Evolutionary conservation across 176 grass and related monocot genomes (phyloP).

Genomic region (Phoenix dactylifera): DNA sequence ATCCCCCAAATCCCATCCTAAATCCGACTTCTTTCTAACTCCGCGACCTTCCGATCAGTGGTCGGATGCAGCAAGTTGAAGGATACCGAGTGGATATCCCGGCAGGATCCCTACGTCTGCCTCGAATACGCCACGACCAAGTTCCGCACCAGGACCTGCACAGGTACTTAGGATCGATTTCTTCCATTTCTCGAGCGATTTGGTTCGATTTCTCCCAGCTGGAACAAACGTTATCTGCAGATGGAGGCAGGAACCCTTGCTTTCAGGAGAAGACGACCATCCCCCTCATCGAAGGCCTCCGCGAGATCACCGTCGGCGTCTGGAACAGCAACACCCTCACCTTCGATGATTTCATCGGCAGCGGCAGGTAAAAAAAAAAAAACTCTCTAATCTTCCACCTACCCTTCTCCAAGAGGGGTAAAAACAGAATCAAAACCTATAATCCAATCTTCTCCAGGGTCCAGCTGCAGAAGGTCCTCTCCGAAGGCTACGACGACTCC

Average conservation of each 20-base stretch:
- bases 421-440: neutral
- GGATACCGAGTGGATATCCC: constrained; percentile 72
- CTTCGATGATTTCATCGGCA: constrained; percentile 61
- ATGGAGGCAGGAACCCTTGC: constrained; percentile 68
- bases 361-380: constrained; percentile 36
- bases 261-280: constrained; percentile 80
- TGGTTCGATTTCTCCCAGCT: neutral
- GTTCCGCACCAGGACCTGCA: constrained; percentile 72
- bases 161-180: constrained; percentile 20
- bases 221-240: constrained; percentile 15
- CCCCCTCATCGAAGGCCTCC: constrained; percentile 76
- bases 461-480: constrained; percentile 64
- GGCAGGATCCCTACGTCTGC: constrained; percentile 87
- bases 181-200: too few relatives aligned
- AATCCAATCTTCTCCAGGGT: constrained; percentile 33
- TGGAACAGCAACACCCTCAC: constrained; percentile 86
- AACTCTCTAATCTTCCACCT: too few relatives aligned
- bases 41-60: constrained; percentile 17
- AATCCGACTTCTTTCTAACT: neutral
- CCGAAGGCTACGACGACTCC: constrained; percentile 61
- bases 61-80: constrained; percentile 62
- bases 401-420: too few relatives aligned
- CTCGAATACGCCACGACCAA: constrained; percentile 69
- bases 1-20: neutral
- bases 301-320: constrained; percentile 41